Evolutionary conservation across 2,329 filamentous ascomycete species (phyloP), one percentile per base, ranked within the genome.

Genomic region (Mollisia scopiformis): DNA sequence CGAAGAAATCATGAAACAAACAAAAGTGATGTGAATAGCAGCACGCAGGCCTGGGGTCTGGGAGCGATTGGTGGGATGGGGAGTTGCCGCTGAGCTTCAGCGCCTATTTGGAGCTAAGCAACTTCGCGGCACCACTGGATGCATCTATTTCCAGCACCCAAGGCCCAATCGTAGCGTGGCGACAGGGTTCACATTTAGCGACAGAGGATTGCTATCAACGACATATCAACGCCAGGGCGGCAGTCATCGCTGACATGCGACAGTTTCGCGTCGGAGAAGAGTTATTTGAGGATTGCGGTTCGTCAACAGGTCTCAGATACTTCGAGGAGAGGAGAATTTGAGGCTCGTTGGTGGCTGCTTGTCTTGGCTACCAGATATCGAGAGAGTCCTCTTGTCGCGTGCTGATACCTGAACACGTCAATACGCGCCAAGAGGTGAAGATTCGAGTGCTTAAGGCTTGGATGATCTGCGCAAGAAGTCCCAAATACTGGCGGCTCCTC

Each of bases 1-100:
- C 51, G 57, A 63, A 56, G 51, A 33, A 28, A 47, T 49, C 62
- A 21, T 64, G 62, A 68, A 66, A 66, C 62, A 28, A 31, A 59
- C 5, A 80, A 55, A 23, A 75, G 64, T 57, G 59, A 54, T 55
- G 41, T 46, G 59, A 49, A 55, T 52, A 62, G 58, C 54, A 61
- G 50, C 56, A 54, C 52, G 55, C 58, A 47, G 25, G n/a, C 39
- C 31, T 53, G 50, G 52, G 37, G 46, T 35, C 21, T 21, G 25
- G 14, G 30, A 16, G 13, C 35, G 59, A 68, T 66, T 66, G 66
- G 64, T 59, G 37, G 37, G 52, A n/a, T 8, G 19, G 28, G 27
- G 31, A 51, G 55, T 31, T 47, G n/a, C 46, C 59, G 55, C 25
- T 58, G 57, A 53, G 39, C 37, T n/a, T 51, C 52, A 59, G 64